Base-by-base conservation (phyloP, 192 early-diverging fungal genomes). In the Dispira simplex region DNA sequence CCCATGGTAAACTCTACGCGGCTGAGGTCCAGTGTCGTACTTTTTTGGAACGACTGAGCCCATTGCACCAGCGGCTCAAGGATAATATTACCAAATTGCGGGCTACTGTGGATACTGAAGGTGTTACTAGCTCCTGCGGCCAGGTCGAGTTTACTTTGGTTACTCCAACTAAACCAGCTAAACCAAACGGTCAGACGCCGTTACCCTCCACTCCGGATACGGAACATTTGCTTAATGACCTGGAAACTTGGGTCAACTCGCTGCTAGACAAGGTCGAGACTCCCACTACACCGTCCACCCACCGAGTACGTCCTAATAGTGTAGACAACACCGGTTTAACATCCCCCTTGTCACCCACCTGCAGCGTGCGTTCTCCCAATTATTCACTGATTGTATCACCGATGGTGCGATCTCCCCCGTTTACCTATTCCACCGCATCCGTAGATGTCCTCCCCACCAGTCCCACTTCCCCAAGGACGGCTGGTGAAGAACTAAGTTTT, bases 361-460 rank as follows among this genome's bases (percentile, higher is more conserved):
- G 3, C 21, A 13, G 54, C 23, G 25, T 56, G 54, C 25, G 20
- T 3, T 56, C 54, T 2, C 54, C 54, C 54, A 25, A 56, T 21
- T 56, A 23, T 28, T 56, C 54, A 14, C 23, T 56, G 21, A 25
- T 56, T 18, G 54, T 56, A 25, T 56, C 54, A 0, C 54, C 54
- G 2, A 21, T 56, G n/a, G 16, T 23, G 18, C 48, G 21, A 9
- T 20, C 48, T 14, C 13, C 20, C 54, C 0, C 13, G 3, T 44
- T 12, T 27, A 60, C 32, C 32, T 44, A 60, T 44, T 60, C 32
- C 14, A 5, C 16, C 16, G 9, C 58, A 13, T 28, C 32, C 1
- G 14, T 14, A 0, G 32, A 28, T 27, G 2, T 14, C 6, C 39
- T 44, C 16, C 16, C 58, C 32, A 11, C 10, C 16, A 11, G 10